phyloP scores from a whole-genome alignment of 2,329 filamentous ascomycete genomes.

The Hirsutella rhossiliensis region DNA sequence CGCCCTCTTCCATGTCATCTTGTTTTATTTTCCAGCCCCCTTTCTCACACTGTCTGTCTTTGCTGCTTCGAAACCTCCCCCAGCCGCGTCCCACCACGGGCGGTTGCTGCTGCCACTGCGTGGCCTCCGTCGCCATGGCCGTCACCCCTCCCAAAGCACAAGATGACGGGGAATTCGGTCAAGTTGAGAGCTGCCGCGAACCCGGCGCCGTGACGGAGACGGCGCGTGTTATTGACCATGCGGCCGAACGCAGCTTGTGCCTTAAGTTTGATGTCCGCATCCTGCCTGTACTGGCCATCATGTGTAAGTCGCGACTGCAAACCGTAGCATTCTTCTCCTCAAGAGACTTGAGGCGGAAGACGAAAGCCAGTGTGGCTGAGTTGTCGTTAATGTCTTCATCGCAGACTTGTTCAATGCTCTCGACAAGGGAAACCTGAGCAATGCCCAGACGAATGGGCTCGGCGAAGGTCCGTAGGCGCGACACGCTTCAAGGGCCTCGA shows the following conservation, averaged over 20 bases:
- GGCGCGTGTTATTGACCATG: slow-evolving; percentile 21
- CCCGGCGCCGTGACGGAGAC: slow-evolving; percentile 7
- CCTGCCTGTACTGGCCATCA: slow-evolving; percentile 39
- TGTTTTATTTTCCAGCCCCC: no score
- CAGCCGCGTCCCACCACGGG: no score
- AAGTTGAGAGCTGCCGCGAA: background rate
- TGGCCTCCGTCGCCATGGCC: no score
- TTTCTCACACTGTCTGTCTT: no score
- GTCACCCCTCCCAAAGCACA: background rate
- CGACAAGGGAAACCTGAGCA: slow-evolving; percentile 31
- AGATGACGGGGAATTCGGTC: background rate
- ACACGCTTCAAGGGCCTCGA: background rate
- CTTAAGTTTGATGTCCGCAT: slow-evolving; percentile 43
- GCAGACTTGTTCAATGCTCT: slow-evolving; percentile 34
- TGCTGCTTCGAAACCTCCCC: no score
- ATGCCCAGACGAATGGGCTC: slow-evolving; percentile 42
- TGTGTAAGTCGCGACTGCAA: slow-evolving; percentile 24
- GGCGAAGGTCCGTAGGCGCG: slow-evolving; percentile 15
- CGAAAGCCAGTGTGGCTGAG: no score
- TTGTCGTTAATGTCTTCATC: background rate
- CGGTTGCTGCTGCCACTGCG: no score
- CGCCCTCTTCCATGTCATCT: no score
- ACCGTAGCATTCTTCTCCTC: background rate
- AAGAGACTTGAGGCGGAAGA: background rate
- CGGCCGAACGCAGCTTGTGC: slow-evolving; percentile 36